Base-by-base conservation (phyloP, 2,329 filamentous ascomycete genomes). In the Xylaria sp. region DNA sequence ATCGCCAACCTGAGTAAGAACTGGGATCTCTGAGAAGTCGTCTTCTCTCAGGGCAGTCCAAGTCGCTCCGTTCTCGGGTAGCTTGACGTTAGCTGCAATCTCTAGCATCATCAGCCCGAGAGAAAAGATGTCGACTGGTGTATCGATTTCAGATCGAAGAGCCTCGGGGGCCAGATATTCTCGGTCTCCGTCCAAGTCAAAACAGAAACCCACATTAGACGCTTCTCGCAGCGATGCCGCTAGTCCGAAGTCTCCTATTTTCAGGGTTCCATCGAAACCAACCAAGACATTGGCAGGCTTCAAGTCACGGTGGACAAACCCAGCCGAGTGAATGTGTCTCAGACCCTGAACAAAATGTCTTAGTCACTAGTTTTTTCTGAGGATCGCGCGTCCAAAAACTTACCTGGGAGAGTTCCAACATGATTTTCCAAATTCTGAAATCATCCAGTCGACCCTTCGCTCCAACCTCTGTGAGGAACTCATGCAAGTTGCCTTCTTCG, bases 361-460 rank as follows among this genome's bases (percentile, higher is more conserved):
- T 46, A 67, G 67, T 49, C 49, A 23, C 33, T 4, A 20, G 3
- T 28, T 53, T 26, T 4, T 33, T 6, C 9, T 17, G 20, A n/a
- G n/a, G 4, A 33, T 20, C 28, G 28, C 4, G 28, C 9, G n/a
- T n/a, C 7, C 11, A 40, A 17, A 2, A 20, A 84, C 91, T 82
- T 88, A 96, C 93, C 84, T 92, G 83, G 75, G 90, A 88, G 67
- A 97, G 81, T 79, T 99, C 96, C 49, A 97, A 87, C 74, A 98
- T 83, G 66, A 98, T 95, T 83, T 99, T 99, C 93, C 96, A 99
- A 80, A 98, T 97, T 70, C 96, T 89, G 82, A 99, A 99, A 79
- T 98, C 96, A 80, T 99, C 96, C 72, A 99, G 83, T 74, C 95
- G 89, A 56, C 93, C 94, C 78, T 92, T 93, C 69, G 91, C 87